Evolutionary conservation across 2,329 filamentous ascomycete species (phyloP), one percentile per base, ranked within the genome.

Genomic region (Aspergillus ochraceus): DNA sequence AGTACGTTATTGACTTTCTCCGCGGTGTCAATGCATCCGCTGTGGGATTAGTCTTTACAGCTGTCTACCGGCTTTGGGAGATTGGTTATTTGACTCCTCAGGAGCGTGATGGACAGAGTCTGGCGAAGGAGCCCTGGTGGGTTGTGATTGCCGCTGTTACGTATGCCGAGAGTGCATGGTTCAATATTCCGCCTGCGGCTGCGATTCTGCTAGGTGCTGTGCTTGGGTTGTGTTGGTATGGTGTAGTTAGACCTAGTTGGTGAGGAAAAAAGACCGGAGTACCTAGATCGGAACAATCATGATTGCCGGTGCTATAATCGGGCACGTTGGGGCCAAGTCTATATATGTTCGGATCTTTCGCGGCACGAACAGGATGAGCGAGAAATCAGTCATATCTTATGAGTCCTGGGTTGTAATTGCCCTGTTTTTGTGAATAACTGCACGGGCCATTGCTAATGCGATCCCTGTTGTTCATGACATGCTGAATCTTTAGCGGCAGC

Each of bases 111-210:
- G 86, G 86, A 0, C 80, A 77, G 51, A 86, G 82, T 64, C 68
- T 88, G 49, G 85, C 75, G 0, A 76, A 80, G 42, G 86, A 88
- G 61, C 84, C 86, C 0, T 88, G 85, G 84, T 88, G 86, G 84
- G 80, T 88, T 19, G 84, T 87, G 3, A 80, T 88, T 1, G 81
- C 85, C 2, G 82, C 83, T 72, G 62, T 78, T 6, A 76, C 74
- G 22, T 84, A 80, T 69, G 77, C 81, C 2, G 77, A 75, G 10
- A 79, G 77, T 47, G 72, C 75, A n/a, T 84, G 80, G 77, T 84
- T 83, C 63, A 71, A 71, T 3, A 61, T 83, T 2, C 74, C 68
- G 22, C 74, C 81, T 1, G 73, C 80, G 0, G 54, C 77, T 30
- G 77, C 80, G 0, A 83, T 83, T 64, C 52, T 83, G 0, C 22